Evolutionary conservation across 2,329 filamentous ascomycete species (phyloP), one percentile per base, ranked within the genome.

Genomic region (Escovopsis sp.): DNA sequence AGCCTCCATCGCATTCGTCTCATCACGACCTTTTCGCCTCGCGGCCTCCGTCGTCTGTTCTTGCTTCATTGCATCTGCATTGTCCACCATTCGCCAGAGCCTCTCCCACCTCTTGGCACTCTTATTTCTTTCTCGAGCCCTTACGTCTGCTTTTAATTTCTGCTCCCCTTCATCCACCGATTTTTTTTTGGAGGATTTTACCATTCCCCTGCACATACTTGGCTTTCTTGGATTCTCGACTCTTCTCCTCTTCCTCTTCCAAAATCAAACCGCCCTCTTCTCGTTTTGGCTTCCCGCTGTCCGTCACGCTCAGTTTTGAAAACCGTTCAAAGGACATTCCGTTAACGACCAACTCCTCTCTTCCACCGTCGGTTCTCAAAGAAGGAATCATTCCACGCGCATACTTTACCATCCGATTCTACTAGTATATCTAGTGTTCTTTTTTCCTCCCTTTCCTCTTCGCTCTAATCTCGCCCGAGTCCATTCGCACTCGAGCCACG

Each of bases 191-290:
- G 23, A 40, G 43, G 35, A 33, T 40, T 38, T 48, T 46, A 39
- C 36, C 42, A 39, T 43, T 45, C 41, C 41, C 41, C 36, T 46
- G 40, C 38, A 45, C 44, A 45, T 46, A 43, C 40, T 48, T 42
- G 39, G 35, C 41, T 47, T 47, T 46, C 45, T 46, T 44, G 47
- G 43, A 46, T 47, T 47, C 42, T 18, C 36, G 33, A 30, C 36
- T 23, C 30, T 45, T 39, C 39, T 41, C 33, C 40, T 43, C 36
- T 44, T 32, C 28, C 28, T 32, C 28, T 9, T 32, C 28, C 28
- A 9, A 32, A 32, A 11, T 32, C 11, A 9, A 4, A 32, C 28
- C 28, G 15, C 10, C 28, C 11, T 32, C 28, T 32, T 32, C 28
- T 32, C 28, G 28, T 40, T 41, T 42, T 47, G 47, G 41, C 40